A percentile compares a stretch with the other conserved stretches of the same genome.
Evolutionary conservation across 805 yeast genomes (phyloP).

Genomic region (Yarrowia sp.): DNA sequence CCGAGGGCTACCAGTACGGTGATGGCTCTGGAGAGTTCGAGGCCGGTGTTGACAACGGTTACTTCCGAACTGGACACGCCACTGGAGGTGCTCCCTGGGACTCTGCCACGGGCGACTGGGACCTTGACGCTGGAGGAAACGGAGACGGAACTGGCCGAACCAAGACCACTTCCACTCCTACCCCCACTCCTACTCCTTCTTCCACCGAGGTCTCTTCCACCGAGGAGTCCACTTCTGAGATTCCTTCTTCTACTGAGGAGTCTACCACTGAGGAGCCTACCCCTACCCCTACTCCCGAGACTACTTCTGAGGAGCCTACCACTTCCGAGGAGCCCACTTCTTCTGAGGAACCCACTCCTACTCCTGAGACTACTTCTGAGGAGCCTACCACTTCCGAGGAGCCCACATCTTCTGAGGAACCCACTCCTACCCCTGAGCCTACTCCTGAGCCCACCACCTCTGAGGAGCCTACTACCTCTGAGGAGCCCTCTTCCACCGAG

Average conservation of each 20-base stretch:
- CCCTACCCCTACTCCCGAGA: neutral
- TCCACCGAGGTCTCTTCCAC: neutral
- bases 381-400: neutral
- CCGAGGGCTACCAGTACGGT: neutral
- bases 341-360: neutral
- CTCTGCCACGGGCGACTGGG: neutral
- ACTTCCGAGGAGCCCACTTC: neutral
- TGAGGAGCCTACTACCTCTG: neutral
- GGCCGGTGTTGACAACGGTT: neutral
- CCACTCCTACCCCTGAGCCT: neutral
- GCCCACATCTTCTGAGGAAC: no score
- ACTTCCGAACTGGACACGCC: constrained; percentile 9
- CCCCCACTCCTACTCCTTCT: neutral
- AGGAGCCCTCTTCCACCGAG: neutral
- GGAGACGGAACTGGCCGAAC: constrained; percentile 1
- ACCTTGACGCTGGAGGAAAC: constrained; percentile 14
- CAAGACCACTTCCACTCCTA: neutral
- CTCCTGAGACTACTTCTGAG: neutral
- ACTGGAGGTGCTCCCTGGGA: constrained; percentile 17
- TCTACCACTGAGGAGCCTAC: neutral
- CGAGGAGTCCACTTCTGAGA: constrained; percentile 1
- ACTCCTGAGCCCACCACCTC: neutral
- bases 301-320: neutral
- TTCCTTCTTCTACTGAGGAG: neutral
- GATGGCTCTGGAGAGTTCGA: neutral